Conservation (phyloP, 805 yeast species). For the Hanseniaspora taiwanica region DNA sequence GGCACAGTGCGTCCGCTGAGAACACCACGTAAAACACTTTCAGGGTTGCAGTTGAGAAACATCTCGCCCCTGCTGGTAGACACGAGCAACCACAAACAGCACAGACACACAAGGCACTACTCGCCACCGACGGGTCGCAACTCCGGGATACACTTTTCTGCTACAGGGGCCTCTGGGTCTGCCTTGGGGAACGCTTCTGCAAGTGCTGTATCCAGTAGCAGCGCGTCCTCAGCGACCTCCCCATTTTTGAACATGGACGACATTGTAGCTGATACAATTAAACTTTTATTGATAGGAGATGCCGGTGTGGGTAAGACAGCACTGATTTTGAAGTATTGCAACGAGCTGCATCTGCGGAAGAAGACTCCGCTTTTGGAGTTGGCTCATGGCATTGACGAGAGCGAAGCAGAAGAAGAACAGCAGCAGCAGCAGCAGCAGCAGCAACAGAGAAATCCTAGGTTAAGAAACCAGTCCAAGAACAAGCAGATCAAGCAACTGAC, state of each 20-base stretch:
- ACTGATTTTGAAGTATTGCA: conserved; percentile 30
- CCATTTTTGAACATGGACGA: background rate
- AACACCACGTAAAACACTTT: background rate
- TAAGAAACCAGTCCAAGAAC: conserved; percentile 3
- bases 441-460: background rate
- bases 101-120: background rate
- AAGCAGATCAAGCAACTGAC: background rate
- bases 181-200: too few relatives aligned
- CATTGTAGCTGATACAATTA: conserved; percentile 14
- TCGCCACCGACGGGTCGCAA: background rate
- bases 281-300: conserved; percentile 30
- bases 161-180: too few relatives aligned
- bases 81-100: background rate
- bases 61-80: background rate
- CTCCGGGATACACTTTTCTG: too few relatives aligned
- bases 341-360: conserved; percentile 14
- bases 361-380: conserved; percentile 1
- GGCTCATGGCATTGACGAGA: background rate
- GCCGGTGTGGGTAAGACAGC: conserved; percentile 39
- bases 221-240: too few relatives aligned
- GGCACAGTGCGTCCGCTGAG: background rate
- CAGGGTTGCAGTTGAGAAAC: background rate
- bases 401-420: too few relatives aligned
- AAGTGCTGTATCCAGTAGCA: too few relatives aligned
- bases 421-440: background rate